Base-by-base conservation (phyloP, 78 protist species). In the Neovahlkampfia damariscottae region DNA sequence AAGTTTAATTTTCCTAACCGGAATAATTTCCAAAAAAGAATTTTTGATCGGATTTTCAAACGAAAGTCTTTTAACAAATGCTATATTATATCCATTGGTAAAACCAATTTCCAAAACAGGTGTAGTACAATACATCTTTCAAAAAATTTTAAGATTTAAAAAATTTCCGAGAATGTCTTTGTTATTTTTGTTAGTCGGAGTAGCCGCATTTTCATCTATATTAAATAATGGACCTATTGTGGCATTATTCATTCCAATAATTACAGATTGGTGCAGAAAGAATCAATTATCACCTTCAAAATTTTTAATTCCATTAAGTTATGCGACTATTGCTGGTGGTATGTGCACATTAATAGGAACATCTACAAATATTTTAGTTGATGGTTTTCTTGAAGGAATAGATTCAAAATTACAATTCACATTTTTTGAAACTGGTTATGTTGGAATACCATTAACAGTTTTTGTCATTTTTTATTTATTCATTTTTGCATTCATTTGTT, bases 181-280 rank as follows among this genome's bases (percentile, higher is more conserved):
- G 30, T 27, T 2, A n/a, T 8, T 40, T n/a, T 38, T 79, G 77
- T 19, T 41, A 34, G 28, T 72, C 8, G 19, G 29, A 36, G 5
- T 79, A 28, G 70, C 67, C 3, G 19, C 40, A 10, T 30, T 77
- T 34, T 68, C 78, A 9, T 74, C 86, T 38, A 67, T 82, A 40
- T 31, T 82, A 59, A 82, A 82, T 78, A 82, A 82, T 78, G 77
- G 82, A 28, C 86, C 86, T 8, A n/a, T 75, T 10, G 80, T 76
- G 6, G 76, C 73, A 34, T 38, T 82, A 30, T 6, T 71, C 8
- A 76, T 77, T 7, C 86, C 86, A 9, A 34, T 76, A 2, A 10
- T 82, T 29, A 8, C 40, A 59, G 5, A n/a, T 0, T 69, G 69
- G 8, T 30, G 38, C 27, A 62, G 67, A 19, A 8, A 37, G 7